Evolutionary conservation across 148 eudicot genomes (phyloP), one percentile per base, ranked within the genome.

Genomic region (Bassia scoparia): DNA sequence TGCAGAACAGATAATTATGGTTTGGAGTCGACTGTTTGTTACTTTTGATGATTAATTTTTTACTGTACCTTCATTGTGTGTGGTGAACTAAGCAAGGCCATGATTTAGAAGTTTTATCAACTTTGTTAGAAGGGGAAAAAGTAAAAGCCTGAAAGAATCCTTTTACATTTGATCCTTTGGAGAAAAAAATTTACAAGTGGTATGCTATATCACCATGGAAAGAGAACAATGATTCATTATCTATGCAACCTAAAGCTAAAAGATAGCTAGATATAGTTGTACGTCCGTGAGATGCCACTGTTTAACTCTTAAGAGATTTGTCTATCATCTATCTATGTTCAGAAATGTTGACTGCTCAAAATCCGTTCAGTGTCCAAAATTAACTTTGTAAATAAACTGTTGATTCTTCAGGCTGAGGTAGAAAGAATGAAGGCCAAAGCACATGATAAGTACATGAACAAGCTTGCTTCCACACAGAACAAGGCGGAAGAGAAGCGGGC

Each of bases 351-450:
- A 56, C 17, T 56, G 4, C 30, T 59, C 30, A 59, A 3, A 59
- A 29, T 59, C 35, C 15, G 31, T 10, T 37, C 23, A 31, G 20
- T 21, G 38, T 21, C 7, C 48, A 1, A 35, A 21, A 5, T 21
- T 10, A 2, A 35, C 9, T 4, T 12, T 30, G 1, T 60, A 15
- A 7, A 11, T 17, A 18, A 31, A 17, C 11, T 17, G 20, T n/a
- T 53, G 17, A 23, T 71, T 58, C 60, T 79, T 64, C 80, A 87
- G 89, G 85, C 78, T 54, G 78, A 84, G 73, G 87, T 86, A 60
- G 95, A 89, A 80, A 84, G 85, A 62, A 86, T 81, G 88, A 86
- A 76, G 55, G 84, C 84, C 9, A 81, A 73, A 70, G 95, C 95
- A 56, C 88, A 87, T 7, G 89, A 86, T 67, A 83, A 76, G 70